Conservation (phyloP, 2,329 filamentous ascomycete genomes). For the Lachnellula arida region DNA sequence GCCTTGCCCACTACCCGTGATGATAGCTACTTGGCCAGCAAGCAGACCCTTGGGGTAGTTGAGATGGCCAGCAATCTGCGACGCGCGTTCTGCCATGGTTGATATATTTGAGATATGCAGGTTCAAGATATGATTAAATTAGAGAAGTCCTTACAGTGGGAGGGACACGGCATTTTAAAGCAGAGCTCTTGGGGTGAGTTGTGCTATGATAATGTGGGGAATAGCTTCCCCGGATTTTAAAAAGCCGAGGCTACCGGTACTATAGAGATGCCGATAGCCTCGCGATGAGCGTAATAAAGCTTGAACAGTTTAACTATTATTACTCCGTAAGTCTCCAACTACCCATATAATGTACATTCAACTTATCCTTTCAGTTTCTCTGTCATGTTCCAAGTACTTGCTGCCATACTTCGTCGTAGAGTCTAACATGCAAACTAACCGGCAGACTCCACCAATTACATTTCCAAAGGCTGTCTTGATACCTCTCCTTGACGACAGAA, state of each 20-base stretch:
- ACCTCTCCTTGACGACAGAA: too few species aligned
- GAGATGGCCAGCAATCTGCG: conserved; percentile 72
- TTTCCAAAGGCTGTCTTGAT: not conserved
- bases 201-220: not conserved
- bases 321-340: too few species aligned
- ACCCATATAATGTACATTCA: too few species aligned
- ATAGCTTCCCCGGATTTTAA: too few species aligned
- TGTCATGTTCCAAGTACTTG: too few species aligned
- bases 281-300: too few species aligned
- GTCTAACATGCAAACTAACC: too few species aligned
- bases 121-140: not conserved
- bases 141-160: not conserved
- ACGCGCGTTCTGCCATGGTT: conserved; percentile 46
- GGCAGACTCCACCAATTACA: not conserved
- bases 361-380: too few species aligned
- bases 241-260: too few species aligned
- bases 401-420: too few species aligned
- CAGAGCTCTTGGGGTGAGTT: not conserved
- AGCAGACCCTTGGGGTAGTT: conserved; percentile 79
- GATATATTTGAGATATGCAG: not conserved
- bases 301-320: too few species aligned
- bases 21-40: conserved; percentile 75
- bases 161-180: not conserved
- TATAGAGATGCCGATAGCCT: too few species aligned
- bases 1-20: conserved; percentile 81